phyloP scores from a whole-genome alignment of 352 stramenopile species.

The Globisporangium iwayamae region DNA sequence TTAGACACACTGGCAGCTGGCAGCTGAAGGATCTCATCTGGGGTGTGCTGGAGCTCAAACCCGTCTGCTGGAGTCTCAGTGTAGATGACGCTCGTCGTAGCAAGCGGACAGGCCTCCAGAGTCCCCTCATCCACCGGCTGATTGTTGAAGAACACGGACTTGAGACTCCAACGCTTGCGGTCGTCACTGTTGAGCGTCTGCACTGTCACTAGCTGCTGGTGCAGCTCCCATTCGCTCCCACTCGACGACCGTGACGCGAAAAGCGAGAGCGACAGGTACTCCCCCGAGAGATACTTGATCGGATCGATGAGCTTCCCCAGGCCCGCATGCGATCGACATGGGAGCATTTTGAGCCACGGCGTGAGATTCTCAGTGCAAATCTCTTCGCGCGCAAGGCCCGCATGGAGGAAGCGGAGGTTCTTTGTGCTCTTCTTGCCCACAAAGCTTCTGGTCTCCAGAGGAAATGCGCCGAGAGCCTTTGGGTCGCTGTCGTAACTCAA shows the following conservation, averaged over 20 bases:
- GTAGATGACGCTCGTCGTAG: slow-evolving; percentile 31
- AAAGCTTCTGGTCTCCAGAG: neutral
- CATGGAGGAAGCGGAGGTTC: slow-evolving; percentile 39
- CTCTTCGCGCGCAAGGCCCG: slow-evolving; percentile 72
- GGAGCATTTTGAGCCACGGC: slow-evolving; percentile 87
- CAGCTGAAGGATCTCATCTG: neutral
- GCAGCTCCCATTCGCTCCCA: slow-evolving; percentile 28
- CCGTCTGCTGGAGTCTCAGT: slow-evolving; percentile 21
- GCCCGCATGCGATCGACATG: slow-evolving; percentile 58
- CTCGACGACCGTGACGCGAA: slow-evolving; percentile 25
- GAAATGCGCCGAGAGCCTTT: slow-evolving; percentile 20
- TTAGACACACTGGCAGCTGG: neutral
- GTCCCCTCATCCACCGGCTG: slow-evolving; percentile 7
- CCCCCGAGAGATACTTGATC: slow-evolving; percentile 63
- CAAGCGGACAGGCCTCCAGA: slow-evolving; percentile 38
- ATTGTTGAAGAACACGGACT: slow-evolving; percentile 41
- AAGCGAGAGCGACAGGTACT: slow-evolving; percentile 65
- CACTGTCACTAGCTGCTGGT: slow-evolving; percentile 62
- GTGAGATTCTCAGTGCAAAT: slow-evolving; percentile 88
- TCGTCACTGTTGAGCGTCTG: slow-evolving; percentile 29
- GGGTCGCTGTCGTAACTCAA: slow-evolving; percentile 13
- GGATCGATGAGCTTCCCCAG: slow-evolving; percentile 72
- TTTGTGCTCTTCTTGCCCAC: neutral
- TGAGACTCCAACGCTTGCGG: slow-evolving; percentile 32
- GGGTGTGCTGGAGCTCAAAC: slow-evolving; percentile 25